Percentiles rank a stretch among this genome's conserved stretches.
Conservation (phyloP, 768 basidiomycete species). For the Sporobolomyces roseus region DNA sequence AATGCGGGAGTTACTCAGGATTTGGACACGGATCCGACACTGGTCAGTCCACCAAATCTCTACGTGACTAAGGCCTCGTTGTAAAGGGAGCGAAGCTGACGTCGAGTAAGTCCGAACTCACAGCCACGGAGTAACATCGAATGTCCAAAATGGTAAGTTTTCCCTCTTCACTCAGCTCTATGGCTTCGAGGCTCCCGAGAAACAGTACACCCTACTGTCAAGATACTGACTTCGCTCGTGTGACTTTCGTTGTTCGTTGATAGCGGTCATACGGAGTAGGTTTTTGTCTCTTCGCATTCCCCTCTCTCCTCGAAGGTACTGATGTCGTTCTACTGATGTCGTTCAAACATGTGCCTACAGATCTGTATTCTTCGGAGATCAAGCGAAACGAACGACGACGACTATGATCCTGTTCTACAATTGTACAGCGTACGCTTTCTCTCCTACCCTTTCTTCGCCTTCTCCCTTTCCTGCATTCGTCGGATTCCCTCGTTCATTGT, state of each 20-base stretch:
- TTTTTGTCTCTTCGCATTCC: background rate
- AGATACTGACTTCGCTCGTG: background rate
- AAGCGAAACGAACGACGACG: constrained; percentile 93
- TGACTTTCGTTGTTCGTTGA: too few species aligned
- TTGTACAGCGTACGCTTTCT: constrained; percentile 51
- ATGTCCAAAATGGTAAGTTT: constrained; percentile 31
- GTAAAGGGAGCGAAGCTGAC: too few species aligned
- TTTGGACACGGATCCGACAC: constrained; percentile 79
- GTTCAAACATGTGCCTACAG: constrained; percentile 52
- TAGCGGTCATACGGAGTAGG: constrained; percentile 44
- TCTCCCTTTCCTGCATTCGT: background rate
- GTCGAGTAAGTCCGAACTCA: background rate
- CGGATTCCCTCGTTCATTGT: too few species aligned
- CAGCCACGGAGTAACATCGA: constrained; percentile 31
- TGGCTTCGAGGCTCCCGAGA: too few species aligned
- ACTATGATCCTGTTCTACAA: constrained; percentile 91
- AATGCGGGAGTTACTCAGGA: constrained; percentile 87
- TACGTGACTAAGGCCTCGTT: background rate
- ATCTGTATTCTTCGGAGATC: constrained; percentile 91
- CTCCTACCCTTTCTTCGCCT: too few species aligned
- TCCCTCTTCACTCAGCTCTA: background rate
- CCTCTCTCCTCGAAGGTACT: background rate
- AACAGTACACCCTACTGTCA: too few species aligned
- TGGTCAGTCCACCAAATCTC: constrained; percentile 54
- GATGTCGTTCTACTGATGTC: background rate